These are phyloP conservation scores for Priceomyces carsonii DNA, from an alignment of 805 yeast genomes.

Conservation along the genomic window DNA sequence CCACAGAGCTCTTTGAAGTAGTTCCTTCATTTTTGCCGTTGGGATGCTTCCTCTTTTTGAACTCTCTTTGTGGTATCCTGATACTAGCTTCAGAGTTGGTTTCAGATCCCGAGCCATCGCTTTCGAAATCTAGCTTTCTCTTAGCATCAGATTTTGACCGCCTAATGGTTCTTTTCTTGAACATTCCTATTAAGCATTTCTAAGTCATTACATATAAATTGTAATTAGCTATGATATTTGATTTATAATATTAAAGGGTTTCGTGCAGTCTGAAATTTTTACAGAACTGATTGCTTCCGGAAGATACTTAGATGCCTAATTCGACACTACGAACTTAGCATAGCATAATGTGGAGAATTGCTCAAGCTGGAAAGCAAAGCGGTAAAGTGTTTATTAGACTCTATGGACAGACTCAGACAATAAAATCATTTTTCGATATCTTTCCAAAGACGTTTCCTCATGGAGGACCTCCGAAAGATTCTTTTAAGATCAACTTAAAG, in stretches of 20 bases:
- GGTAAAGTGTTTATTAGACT: background rate
- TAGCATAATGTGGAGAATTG: background rate
- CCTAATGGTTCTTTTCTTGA: constrained; percentile 25
- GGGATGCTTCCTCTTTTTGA: constrained; percentile 8
- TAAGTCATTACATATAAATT: background rate
- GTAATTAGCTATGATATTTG: background rate
- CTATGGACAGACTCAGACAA: background rate
- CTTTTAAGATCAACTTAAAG: constrained; percentile 57
- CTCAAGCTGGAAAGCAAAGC: background rate
- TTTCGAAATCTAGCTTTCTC: constrained; percentile 6
- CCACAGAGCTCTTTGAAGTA: constrained; percentile 1
- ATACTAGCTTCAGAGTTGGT: background rate
- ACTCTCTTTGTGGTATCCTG: constrained; percentile 3
- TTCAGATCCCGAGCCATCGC: constrained; percentile 4
- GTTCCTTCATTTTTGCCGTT: background rate
- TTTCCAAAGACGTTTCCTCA: constrained; percentile 77
- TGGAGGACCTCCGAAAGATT: constrained; percentile 62
- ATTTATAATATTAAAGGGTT: too few species aligned
- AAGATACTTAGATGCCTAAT: too few species aligned
- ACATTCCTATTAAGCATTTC: constrained; percentile 14
- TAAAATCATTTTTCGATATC: constrained; percentile 49
- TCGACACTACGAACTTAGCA: too few species aligned
- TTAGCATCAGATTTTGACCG: constrained; percentile 2
- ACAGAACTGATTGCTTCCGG: too few species aligned
- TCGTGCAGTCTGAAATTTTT: constrained; percentile 2